phyloP scores from a whole-genome alignment of 1,284 basidiomycete species.

The Mycena citricolor region DNA sequence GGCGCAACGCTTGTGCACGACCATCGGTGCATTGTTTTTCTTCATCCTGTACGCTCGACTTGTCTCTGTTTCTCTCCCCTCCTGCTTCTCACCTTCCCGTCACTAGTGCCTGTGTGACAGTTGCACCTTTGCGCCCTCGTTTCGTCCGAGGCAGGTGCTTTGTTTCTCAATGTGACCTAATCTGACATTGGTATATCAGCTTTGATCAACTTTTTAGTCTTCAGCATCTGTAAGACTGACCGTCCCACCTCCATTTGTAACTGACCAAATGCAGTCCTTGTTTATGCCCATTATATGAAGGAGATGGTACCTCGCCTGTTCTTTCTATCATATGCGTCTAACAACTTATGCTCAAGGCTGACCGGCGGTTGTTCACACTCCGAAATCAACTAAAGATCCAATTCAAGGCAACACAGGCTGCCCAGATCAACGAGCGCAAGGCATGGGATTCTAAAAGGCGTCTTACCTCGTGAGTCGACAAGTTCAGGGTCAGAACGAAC shows the following conservation, averaged over 20 bases:
- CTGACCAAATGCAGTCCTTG: slow-evolving; percentile 34
- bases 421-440: slow-evolving; percentile 81
- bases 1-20: slow-evolving; percentile 65
- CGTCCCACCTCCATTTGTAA: slow-evolving; percentile 9
- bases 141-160: slow-evolving; percentile 56
- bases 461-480: slow-evolving; percentile 65
- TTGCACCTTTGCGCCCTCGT: slow-evolving; percentile 51
- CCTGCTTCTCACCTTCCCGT: background rate
- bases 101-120: slow-evolving; percentile 48
- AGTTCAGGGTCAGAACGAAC: background rate
- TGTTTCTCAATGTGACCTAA: slow-evolving; percentile 2
- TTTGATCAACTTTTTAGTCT: slow-evolving; percentile 66
- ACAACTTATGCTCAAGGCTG: slow-evolving; percentile 33
- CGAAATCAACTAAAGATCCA: slow-evolving; percentile 71
- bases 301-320: slow-evolving; percentile 38
- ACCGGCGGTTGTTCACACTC: slow-evolving; percentile 43
- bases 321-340: background rate
- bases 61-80: background rate
- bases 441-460: slow-evolving; percentile 80
- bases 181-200: slow-evolving; percentile 33
- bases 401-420: slow-evolving; percentile 74
- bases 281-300: slow-evolving; percentile 58
- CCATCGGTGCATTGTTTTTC: slow-evolving; percentile 57
- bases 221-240: slow-evolving; percentile 50
- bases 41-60: slow-evolving; percentile 52